Evolutionary conservation across 768 basidiomycete species (phyloP), one percentile per base, ranked within the genome.

Genomic region (Dacryopinax spathularia): DNA sequence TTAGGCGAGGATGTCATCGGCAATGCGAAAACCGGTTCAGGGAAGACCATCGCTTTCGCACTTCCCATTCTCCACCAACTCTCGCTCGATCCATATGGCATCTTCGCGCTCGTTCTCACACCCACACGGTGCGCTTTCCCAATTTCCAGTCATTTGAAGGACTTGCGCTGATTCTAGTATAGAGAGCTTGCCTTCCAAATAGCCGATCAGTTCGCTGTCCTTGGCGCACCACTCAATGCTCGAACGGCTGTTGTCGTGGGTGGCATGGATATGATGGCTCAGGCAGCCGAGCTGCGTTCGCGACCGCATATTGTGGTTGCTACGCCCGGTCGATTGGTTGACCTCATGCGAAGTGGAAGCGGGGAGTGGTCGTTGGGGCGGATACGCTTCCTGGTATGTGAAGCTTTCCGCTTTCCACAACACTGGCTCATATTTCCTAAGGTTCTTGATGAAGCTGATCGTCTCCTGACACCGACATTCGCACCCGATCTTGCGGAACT

Each of bases 131-230:
- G 69, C 60, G 80, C 67, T 16, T 13, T 27, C 16, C 34, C 18
- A n/a, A 18, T 69, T 20, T 62, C 34, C n/a, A 31, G 48, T 33
- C 35, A 13, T 6, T 48, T 16, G 7, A 15, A 20, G 2, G 34
- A 36, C 22, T 25, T 41, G 62, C 5, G 37, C 22, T 64, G 33
- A 15, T 59, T 9, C 2, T 44, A 18, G 6, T 44, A 18, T 68
- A 97, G 95, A 67, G 96, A 99, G 71, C 79, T 99, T 20, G 96
- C 96, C 0, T 97, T 97, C 71, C 96, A 99, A 71, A 92, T 99
- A 60, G 83, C 93, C 1, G 95, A 97, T 66, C 96, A 99, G 72
- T 97, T 98, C 72, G 84, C 86, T 1, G 93, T 93, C 4, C 80
- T 99, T 1, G 95, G 96, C 27, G 79, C 82, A 18, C 78, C 91